A percentile compares a stretch with the other conserved stretches of the same genome.
Conservation (phyloP, 352 stramenopile species). For the Phytophthora agathidicida region DNA sequence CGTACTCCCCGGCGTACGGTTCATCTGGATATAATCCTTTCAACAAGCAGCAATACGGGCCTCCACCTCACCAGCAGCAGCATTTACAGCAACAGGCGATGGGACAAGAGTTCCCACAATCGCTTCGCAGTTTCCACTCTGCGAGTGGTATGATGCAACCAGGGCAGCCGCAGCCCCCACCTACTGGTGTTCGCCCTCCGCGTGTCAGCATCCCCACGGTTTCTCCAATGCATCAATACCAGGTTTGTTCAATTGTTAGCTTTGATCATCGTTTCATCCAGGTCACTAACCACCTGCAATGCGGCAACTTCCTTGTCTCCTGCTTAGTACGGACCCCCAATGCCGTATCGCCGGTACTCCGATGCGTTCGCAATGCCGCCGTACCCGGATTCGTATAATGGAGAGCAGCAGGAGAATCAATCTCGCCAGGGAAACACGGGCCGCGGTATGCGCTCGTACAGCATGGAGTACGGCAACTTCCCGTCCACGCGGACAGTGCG, state of each 20-base stretch:
- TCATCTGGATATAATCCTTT: conserved; percentile 56
- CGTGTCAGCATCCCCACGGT: conserved; percentile 74
- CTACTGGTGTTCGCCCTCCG: conserved; percentile 51
- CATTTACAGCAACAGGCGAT: conserved; percentile 43
- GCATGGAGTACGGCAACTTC: conserved; percentile 72
- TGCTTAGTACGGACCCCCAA: conserved; percentile 50
- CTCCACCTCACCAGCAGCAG: conserved; percentile 45
- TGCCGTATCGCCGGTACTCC: conserved; percentile 77
- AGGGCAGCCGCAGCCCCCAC: conserved; percentile 37
- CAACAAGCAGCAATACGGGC: conserved; percentile 55
- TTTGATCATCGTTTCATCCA: not conserved
- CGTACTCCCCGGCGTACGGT: conserved; percentile 69
- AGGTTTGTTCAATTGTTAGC: conserved; percentile 40
- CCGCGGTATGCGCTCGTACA: conserved; percentile 75
- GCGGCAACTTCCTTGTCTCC: not conserved
- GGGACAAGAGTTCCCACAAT: conserved; percentile 61
- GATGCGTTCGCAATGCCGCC: conserved; percentile 67
- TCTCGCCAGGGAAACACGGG: conserved; percentile 47
- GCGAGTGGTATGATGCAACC: conserved; percentile 50
- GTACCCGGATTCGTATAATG: conserved; percentile 65
- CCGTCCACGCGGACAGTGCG: conserved; percentile 58
- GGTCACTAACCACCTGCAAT: conserved; percentile 6
- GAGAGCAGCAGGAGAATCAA: conserved; percentile 59
- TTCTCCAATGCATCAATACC: conserved; percentile 73
- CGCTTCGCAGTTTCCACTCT: conserved; percentile 60